These are phyloP conservation scores for Camellia lanceoleosa DNA, from an alignment of 148 eudicot genomes.

Conservation along the genomic window DNA sequence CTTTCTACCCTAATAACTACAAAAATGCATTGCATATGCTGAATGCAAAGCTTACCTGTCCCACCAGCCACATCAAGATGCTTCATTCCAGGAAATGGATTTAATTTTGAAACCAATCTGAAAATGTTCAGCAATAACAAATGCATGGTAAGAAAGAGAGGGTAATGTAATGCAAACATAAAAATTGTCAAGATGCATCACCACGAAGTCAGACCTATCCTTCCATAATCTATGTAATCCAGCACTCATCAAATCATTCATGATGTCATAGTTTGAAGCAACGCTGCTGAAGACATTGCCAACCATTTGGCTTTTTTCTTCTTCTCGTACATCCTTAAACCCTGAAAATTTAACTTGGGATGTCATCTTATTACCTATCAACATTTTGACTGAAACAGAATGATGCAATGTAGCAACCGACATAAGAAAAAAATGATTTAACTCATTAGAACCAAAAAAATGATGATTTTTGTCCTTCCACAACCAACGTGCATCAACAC, in stretches of 20 bases:
- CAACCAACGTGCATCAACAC: background rate
- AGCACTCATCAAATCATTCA: slow-evolving; percentile 96
- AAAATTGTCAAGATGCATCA: slow-evolving; percentile 11
- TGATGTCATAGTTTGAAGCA: slow-evolving; percentile 83
- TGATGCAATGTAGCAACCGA: background rate
- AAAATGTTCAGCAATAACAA: slow-evolving; percentile 8
- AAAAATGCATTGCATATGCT: background rate
- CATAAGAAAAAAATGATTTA: background rate
- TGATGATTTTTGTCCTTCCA: background rate
- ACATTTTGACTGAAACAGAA: background rate
- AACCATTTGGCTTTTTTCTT: slow-evolving; percentile 85
- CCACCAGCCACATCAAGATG: slow-evolving; percentile 99
- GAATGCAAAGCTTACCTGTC: slow-evolving; percentile 49
- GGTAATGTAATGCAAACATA: slow-evolving; percentile 5
- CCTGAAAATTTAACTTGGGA: slow-evolving; percentile 39
- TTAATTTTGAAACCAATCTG: slow-evolving; percentile 82
- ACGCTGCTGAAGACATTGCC: slow-evolving; percentile 89
- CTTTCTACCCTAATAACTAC: no score
- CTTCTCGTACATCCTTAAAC: slow-evolving; percentile 82
- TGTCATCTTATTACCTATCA: background rate
- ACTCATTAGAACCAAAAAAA: background rate
- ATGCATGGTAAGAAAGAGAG: background rate
- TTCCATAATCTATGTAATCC: slow-evolving; percentile 94
- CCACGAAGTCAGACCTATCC: slow-evolving; percentile 54
- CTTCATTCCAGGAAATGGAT: slow-evolving; percentile 96